Base-by-base conservation (phyloP, 108 stramenopile genomes). In the Craspedostauros australis region DNA sequence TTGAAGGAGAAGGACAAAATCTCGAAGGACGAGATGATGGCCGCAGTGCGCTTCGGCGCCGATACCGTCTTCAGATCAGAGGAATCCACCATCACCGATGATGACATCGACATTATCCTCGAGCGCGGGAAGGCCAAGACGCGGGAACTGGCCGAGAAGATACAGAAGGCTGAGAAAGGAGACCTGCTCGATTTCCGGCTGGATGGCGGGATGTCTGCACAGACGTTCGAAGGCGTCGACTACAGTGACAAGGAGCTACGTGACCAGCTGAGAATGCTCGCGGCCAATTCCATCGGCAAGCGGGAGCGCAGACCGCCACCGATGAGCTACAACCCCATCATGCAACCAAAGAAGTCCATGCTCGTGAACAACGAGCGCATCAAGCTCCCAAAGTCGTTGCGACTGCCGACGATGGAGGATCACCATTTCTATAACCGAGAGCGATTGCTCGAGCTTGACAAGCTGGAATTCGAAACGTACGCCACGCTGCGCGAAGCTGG, bases 91-190 rank as follows among this genome's bases (percentile, higher is more conserved):
- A 84, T 95, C 51, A 91, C 94, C n/a, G 95, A 96, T 62, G 88
- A 93, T 53, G 96, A 97, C 63, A 95, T 98, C 55, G 95, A 99
- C 66, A 84, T 88, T 20, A 97, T 99, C 54, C 65, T 99, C 28
- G 84, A 74, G 29, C 81, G 91, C 40, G 96, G 96, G 12, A 72
- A 76, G 52, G 88, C 91, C 38, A 91, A 82, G 54, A 99, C 98
- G 8, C 79, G 91, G 46, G 95, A 94, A 49, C 70, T 94, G 7
- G 63, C 83, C 3, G 85, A 88, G 21, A 94, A 94, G 74, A 74
- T 97, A 28, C 73, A 87, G 59, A 86, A 86, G 50, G 93, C 90
- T 6, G 90, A 95, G 46, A 95, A 96, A 68, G 95, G 95, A 26
- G 95, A 94, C 60, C 53, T 98, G 46, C 70, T 92, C 47, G 92